Evolutionary conservation across 116 monocot species (phyloP).

Genomic region (Posidonia oceanica): DNA sequence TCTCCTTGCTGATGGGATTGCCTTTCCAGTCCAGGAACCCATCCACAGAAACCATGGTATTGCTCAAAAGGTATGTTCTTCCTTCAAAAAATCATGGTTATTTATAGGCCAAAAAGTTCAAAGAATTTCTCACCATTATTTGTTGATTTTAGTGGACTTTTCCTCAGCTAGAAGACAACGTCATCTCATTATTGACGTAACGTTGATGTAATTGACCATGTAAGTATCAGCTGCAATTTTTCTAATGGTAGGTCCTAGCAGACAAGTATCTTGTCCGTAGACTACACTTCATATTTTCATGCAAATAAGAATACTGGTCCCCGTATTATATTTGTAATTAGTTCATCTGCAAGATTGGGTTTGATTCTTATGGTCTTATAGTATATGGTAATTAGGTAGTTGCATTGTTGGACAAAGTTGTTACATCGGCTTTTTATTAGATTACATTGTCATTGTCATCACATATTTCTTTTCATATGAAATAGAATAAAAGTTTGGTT

Average conservation of each 20-base stretch:
- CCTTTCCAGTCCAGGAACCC: conserved; percentile 44
- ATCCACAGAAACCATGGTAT: conserved; percentile 9
- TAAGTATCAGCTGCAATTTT: neutral
- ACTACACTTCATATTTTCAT: too few relatives aligned
- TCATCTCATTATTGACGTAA: neutral
- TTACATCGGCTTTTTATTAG: neutral
- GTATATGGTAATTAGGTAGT: neutral
- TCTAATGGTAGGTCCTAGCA: neutral
- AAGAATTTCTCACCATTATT: neutral
- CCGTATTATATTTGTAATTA: too few relatives aligned
- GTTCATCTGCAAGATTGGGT: too few relatives aligned
- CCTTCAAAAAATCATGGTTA: neutral
- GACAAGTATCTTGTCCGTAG: too few relatives aligned
- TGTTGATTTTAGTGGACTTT: neutral
- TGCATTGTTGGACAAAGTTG: neutral
- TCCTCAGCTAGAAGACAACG: conserved; percentile 2
- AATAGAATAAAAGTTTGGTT: too few relatives aligned
- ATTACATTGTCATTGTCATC: too few relatives aligned
- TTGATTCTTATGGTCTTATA: neutral
- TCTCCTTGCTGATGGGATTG: conserved; percentile 17
- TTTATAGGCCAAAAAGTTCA: neutral
- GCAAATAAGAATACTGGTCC: too few relatives aligned
- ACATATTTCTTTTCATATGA: too few relatives aligned
- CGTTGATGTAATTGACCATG: neutral
- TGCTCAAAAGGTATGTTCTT: neutral